Evolutionary conservation across 169 alveolate species (phyloP).

Genomic region (Plasmodium sp.): DNA sequence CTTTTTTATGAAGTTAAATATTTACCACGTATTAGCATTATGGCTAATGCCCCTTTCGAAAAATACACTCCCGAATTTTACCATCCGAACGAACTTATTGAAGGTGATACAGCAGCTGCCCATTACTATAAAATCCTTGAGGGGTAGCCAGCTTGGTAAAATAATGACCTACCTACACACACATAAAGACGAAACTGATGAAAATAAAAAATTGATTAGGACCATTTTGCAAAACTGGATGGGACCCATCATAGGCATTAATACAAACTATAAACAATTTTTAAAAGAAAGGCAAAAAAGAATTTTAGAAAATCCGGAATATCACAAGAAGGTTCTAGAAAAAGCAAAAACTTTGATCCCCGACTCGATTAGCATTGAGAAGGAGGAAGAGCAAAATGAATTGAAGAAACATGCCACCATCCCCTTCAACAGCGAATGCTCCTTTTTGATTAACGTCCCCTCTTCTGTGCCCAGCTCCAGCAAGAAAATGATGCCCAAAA

Average conservation of each 20-base stretch:
- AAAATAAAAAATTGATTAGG: conserved; percentile 85
- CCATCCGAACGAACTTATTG: conserved; percentile 85
- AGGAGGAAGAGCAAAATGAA: conserved; percentile 75
- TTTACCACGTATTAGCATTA: conserved; percentile 85
- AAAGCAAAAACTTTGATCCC: conserved; percentile 70
- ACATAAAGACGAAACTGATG: conserved; percentile 86
- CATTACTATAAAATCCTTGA: conserved; percentile 83
- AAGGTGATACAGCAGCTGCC: conserved; percentile 85
- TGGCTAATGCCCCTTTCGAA: conserved; percentile 87
- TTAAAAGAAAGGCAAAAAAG: conserved; percentile 72
- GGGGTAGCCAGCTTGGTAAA: conserved; percentile 88
- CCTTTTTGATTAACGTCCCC: conserved; percentile 70
- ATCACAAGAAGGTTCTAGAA: conserved; percentile 64
- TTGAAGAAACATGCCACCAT: conserved; percentile 61
- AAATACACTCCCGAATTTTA: conserved; percentile 87
- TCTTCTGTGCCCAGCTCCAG: conserved; percentile 36
- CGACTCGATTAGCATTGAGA: conserved; percentile 60
- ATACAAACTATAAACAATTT: conserved; percentile 77
- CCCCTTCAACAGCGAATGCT: conserved; percentile 71
- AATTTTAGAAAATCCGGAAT: conserved; percentile 69
- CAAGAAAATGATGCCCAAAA: conserved; percentile 36
- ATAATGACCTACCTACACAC: conserved; percentile 85
- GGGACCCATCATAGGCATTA: conserved; percentile 85
- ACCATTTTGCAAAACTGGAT: conserved; percentile 88
- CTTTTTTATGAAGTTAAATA: conserved; percentile 87